Evolutionary conservation across 371 early-diverging fungal species (phyloP).

Genomic region (Batkoa obscura): DNA sequence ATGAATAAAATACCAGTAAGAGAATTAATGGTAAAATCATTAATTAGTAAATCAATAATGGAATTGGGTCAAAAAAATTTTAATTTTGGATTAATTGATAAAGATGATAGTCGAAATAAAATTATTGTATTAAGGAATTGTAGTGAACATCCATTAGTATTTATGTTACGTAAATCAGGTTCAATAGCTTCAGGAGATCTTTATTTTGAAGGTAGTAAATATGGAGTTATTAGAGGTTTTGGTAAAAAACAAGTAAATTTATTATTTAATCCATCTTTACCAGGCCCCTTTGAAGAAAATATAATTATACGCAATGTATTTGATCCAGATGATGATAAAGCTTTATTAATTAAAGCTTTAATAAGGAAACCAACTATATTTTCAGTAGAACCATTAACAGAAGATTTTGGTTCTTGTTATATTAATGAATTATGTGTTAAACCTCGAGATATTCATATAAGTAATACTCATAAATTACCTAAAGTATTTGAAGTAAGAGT

Average conservation of each 20-base stretch:
- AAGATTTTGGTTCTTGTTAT: constrained; percentile 61
- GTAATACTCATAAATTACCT: constrained; percentile 60
- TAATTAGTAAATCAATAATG: constrained; percentile 68
- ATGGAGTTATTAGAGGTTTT: constrained; percentile 79
- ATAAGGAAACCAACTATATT: constrained; percentile 82
- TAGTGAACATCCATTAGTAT: constrained; percentile 74
- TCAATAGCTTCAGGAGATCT: constrained; percentile 89
- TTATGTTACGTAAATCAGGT: constrained; percentile 86
- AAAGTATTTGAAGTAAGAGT: constrained; percentile 68
- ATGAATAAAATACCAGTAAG: constrained; percentile 68
- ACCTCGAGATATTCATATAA: constrained; percentile 34
- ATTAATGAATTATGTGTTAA: constrained; percentile 24
- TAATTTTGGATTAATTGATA: constrained; percentile 84
- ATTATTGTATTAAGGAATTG: constrained; percentile 81
- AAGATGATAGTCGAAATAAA: constrained; percentile 71
- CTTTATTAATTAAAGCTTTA: constrained; percentile 67
- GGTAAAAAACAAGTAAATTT: constrained; percentile 85
- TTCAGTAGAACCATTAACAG: constrained; percentile 42
- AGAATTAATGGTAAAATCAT: constrained; percentile 72
- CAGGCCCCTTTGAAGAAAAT: constrained; percentile 76
- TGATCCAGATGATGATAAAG: constrained; percentile 65
- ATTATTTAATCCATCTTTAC: constrained; percentile 73
- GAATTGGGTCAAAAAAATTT: constrained; percentile 91
- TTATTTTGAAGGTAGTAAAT: constrained; percentile 44
- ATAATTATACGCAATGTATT: constrained; percentile 76